Percentiles rank a stretch among this genome's conserved stretches.
Conservation (phyloP, 1,139 yeast species). For the Trichomonascaceae sp. region DNA sequence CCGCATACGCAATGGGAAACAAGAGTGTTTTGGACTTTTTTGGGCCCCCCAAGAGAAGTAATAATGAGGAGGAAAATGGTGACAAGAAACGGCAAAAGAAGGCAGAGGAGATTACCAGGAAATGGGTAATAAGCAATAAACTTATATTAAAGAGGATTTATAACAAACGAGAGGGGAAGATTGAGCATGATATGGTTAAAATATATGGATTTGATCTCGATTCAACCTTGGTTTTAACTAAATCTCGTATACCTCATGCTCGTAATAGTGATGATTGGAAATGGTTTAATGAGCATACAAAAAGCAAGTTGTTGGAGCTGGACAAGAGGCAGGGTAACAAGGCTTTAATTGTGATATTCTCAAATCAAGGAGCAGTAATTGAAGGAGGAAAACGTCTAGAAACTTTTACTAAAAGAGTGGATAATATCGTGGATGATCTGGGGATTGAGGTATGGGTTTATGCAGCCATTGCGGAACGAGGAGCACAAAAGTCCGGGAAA, state of each 20-base stretch:
- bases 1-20: not conserved
- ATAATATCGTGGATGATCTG: conserved; percentile 33
- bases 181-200: not conserved
- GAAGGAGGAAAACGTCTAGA: conserved; percentile 46
- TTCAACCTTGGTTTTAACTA: conserved; percentile 59
- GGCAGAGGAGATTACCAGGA: not conserved
- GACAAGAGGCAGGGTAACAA: conserved; percentile 20
- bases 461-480: conserved; percentile 39
- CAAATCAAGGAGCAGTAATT: conserved; percentile 76
- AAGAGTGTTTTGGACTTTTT: not conserved
- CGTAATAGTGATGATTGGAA: conserved; percentile 62
- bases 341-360: conserved; percentile 55
- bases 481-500: conserved; percentile 17
- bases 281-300: conserved; percentile 40
- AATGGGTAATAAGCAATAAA: conserved; percentile 1
- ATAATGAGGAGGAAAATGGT: not conserved
- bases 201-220: conserved; percentile 76
- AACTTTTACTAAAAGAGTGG: conserved; percentile 43
- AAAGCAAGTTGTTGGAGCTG: conserved; percentile 5
- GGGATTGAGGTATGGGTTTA: conserved; percentile 45
- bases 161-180: not conserved
- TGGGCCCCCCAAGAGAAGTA: not conserved
- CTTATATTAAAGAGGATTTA: conserved; percentile 5
- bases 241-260: conserved; percentile 52
- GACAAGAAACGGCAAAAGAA: not conserved